Base-by-base conservation (phyloP, 805 yeast species). In the Candida ulmi region DNA sequence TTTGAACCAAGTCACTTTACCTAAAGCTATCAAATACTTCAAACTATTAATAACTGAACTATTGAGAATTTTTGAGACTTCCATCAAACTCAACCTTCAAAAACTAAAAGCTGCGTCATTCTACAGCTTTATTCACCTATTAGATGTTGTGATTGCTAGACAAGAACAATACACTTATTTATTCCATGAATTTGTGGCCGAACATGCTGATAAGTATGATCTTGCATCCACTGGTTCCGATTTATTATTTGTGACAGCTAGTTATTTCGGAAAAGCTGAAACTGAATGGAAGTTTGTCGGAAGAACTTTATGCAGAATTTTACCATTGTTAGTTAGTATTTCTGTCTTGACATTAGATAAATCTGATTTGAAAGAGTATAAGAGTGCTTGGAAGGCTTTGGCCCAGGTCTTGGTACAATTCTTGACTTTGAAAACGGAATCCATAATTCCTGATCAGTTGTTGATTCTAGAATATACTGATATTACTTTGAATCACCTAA, bases 141-240 rank as follows among this genome's bases (percentile, higher is more conserved):
- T 83, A 26, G 87, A 82, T 57, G 67, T 77, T 36, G 69, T 80
- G 15, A 64, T 81, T 49, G 86, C 83, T 3, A 73, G 81, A 52
- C 80, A 79, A 51, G 81, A 78, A 43, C 82, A 78, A 46, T 77
- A 78, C 57, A 65, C 74, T 31, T 73, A 74, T 45, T 52, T 80
- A 50, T 69, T 81, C 48, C 77, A 78, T 37, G 64, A 68, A 11
- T 78, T 77, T 47, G 56, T 72, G 30, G 48, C 57, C 6, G 61
- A 62, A 25, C 52, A 60, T 8, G 35, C 35, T 8, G 40, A 46
- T 16, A 43, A 50, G 24, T 43, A 47, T 8, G 52, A 60, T 9
- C 56, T 74, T 5, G 78, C 85, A 4, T 51, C 55, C 2, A 62
- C 78, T 43, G 88, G 88, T 6, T 58, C 71, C 21, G 66, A 66